Evolutionary conservation across 208 protist species (phyloP), one percentile per base, ranked within the genome.

Genomic region (Paratrypanosoma confusum): DNA sequence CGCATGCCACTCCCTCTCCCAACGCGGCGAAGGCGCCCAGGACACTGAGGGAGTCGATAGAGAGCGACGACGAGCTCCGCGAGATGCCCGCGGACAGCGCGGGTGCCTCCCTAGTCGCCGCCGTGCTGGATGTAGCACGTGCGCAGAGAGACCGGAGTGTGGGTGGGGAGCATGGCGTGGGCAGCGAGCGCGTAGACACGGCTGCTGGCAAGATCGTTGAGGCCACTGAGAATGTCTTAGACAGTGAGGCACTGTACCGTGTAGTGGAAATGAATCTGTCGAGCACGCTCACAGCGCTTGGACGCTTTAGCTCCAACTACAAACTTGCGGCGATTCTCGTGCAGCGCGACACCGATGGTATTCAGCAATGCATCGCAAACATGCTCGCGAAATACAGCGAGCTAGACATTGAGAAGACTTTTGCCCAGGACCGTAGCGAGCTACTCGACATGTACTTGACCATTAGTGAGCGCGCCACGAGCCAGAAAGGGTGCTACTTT

Each of bases 401-500:
- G 43, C 52, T 87, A 23, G 75, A 85, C 38, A 46, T 85, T 17
- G 67, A 83, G 10, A 41, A 45, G 24, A 52, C 62, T 2, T 79
- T 81, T 49, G 53, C 50, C 8, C 69, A 83, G 31, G 72, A 79
- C 37, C 52, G 73, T 4, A 57, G 59, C 17, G 50, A 68, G 36
- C 47, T 86, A 21, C 59, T 64, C n/a, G 71, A 68, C 18, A 51
- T 92, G 22, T 67, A 71, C 50, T 29, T 46, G 11, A 46, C 70
- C 20, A 53, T 92, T 26, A 63, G 53, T 5, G 75, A 88, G 11
- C 71, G 73, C 11, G 57, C 49, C 3, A 67, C 57, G 13, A 58
- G 65, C 18, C 69, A 78, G 41, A 80, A 76, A 45, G 79, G 78
- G 7, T 86, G 79, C 52, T 92, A 92, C 59, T 87, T 92, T 39